phyloP scores from a whole-genome alignment of 108 stramenopile genomes.

The Pseudonitzschia delicatissima region DNA sequence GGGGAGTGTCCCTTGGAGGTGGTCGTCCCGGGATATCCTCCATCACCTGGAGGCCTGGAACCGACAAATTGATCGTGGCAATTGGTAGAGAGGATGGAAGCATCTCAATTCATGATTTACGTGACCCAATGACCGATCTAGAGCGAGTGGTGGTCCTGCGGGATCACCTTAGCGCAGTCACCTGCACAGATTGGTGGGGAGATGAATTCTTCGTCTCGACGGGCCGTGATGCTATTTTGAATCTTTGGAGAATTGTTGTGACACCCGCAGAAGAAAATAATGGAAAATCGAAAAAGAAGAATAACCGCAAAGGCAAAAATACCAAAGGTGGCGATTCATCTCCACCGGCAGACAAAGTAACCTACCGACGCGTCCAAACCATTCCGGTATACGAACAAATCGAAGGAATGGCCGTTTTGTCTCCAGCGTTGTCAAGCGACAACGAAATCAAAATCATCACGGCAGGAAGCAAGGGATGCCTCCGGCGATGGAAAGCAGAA shows the following conservation, averaged over 20 bases:
- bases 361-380: slow-evolving; percentile 68
- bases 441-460: slow-evolving; percentile 59
- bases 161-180: slow-evolving; percentile 90
- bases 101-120: slow-evolving; percentile 73
- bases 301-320: slow-evolving; percentile 28
- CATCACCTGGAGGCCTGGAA: slow-evolving; percentile 51
- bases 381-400: slow-evolving; percentile 82
- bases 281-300: slow-evolving; percentile 47
- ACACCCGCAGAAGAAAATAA: slow-evolving; percentile 38
- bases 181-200: slow-evolving; percentile 72
- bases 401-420: slow-evolving; percentile 70
- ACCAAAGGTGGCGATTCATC: background rate
- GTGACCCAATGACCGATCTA: slow-evolving; percentile 34
- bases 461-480: slow-evolving; percentile 73
- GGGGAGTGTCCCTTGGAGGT: slow-evolving; percentile 18
- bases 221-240: slow-evolving; percentile 80
- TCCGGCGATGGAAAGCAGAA: slow-evolving; percentile 66
- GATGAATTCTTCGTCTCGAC: slow-evolving; percentile 63
- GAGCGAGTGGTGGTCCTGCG: slow-evolving; percentile 54
- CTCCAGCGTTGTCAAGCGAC: slow-evolving; percentile 18
- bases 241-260: slow-evolving; percentile 81
- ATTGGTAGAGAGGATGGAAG: slow-evolving; percentile 83
- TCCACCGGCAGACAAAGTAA: slow-evolving; percentile 11
- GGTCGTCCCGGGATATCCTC: slow-evolving; percentile 60
- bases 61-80: slow-evolving; percentile 57